Conservation (phyloP, 331 rosid species). For the Pyracantha coccinea region DNA sequence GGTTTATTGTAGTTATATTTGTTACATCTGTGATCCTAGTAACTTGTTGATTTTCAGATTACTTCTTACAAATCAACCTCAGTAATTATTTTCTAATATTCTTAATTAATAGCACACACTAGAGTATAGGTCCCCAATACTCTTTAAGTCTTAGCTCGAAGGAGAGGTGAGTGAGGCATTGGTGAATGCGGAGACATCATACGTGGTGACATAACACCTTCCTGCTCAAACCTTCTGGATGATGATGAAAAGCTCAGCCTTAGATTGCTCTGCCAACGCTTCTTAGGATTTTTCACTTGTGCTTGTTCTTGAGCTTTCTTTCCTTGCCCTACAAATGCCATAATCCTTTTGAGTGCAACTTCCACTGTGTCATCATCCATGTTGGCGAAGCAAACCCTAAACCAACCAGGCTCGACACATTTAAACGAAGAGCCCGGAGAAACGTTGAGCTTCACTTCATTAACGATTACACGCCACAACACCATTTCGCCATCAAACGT, state of each 20-base stretch:
- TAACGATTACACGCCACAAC: slow-evolving; percentile 59
- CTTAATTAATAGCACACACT: not conserved
- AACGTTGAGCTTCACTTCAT: slow-evolving; percentile 75
- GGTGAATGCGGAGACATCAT: slow-evolving; percentile 69
- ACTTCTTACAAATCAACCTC: too few species aligned
- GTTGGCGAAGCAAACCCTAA: slow-evolving; percentile 86
- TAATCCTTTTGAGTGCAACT: slow-evolving; percentile 54
- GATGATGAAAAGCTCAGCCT: slow-evolving; percentile 39
- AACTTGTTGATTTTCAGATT: too few species aligned
- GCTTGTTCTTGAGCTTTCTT: not conserved
- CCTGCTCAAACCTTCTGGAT: slow-evolving; percentile 41
- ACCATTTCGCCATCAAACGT: slow-evolving; percentile 57
- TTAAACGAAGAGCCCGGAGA: slow-evolving; percentile 86
- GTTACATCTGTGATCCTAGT: too few species aligned
- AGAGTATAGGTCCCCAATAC: not conserved
- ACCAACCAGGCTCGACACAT: slow-evolving; percentile 86
- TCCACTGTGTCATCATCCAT: slow-evolving; percentile 64
- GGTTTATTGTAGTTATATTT: too few species aligned
- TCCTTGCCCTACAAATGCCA: slow-evolving; percentile 43
- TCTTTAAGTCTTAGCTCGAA: slow-evolving; percentile 35
- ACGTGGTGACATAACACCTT: slow-evolving; percentile 35
- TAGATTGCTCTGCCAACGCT: slow-evolving; percentile 32
- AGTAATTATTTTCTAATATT: not conserved
- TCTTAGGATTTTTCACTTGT: slow-evolving; percentile 2
- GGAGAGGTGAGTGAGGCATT: slow-evolving; percentile 65